Base-by-base conservation (phyloP, 768 basidiomycete species). In the Phanerodontia chrysosporium region DNA sequence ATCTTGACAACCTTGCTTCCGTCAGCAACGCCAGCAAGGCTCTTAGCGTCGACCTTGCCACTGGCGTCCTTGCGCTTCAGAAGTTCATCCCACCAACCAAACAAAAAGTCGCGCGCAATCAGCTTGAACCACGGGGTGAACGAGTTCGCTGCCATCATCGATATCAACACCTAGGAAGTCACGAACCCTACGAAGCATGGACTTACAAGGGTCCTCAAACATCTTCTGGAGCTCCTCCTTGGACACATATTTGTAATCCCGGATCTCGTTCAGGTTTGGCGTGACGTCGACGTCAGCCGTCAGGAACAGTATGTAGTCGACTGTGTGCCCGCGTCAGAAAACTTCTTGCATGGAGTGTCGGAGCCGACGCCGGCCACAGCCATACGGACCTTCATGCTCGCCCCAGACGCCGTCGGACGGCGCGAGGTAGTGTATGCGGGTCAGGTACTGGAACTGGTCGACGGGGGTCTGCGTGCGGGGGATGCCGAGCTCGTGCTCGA, bases 51-150 rank as follows among this genome's bases (percentile, higher is more conserved):
- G 10, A 92, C 78, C 24, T 79, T 76, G 8, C 89, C 90, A 18
- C 83, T 67, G 13, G 60, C 63, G 60, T 77, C 76, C 69, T 77
- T 83, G 36, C 90, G 85, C 55, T 75, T 76, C 62, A 89, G 67
- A 45, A 99, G 84, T 61, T 90, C 87, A 67, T 97, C 94, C 97
- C 97, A 99, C 97, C 97, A 99, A 24, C 91, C 92, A 70, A 95
- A 98, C 45, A 99, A 80, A 74, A 96, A 96, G 71, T 98, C 94
- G 3, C 95, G 85, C 1, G 94, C 95, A 68, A 99, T 98, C 28
- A 98, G 85, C 73, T 95, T 92, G 85, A 99, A 99, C 97, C 97
- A 99, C 0, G 97, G 97, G 7, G 97, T 99, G 73, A 99, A 99
- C 1, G 82, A 83, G 71, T 92, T 92, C 58, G 74, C 93, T 96